These are phyloP conservation scores for Cornus kousa DNA, from an alignment of 148 eudicot genomes.

Conservation along the genomic window DNA sequence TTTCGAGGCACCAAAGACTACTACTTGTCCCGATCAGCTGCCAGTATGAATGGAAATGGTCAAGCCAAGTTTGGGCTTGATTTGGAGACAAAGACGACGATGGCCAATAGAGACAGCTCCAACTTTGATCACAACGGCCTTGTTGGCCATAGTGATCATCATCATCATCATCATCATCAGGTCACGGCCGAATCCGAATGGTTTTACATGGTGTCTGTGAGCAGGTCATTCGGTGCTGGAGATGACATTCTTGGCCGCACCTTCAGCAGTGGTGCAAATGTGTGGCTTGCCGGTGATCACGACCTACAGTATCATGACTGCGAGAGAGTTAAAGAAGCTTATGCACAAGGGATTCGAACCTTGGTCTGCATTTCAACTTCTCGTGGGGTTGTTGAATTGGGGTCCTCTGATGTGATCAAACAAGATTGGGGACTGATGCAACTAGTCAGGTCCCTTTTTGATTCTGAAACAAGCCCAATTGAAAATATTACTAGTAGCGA, in stretches of 20 bases:
- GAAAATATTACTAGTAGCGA: too few relatives aligned
- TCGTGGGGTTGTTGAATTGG: constrained; percentile 30
- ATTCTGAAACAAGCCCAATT: not conserved
- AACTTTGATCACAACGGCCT: not conserved
- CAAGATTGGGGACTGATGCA: constrained; percentile 23
- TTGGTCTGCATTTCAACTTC: constrained; percentile 33
- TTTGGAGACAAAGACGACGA: not conserved
- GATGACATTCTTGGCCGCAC: constrained; percentile 20
- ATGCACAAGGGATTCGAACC: constrained; percentile 23
- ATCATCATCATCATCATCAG: not conserved
- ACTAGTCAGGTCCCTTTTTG: constrained; percentile 17
- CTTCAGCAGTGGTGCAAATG: not conserved
- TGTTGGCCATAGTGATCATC: not conserved
- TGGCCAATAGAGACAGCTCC: not conserved
- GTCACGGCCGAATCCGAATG: constrained; percentile 8
- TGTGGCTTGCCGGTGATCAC: constrained; percentile 27
- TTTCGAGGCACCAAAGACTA: constrained; percentile 17
- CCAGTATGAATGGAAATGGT: not conserved
- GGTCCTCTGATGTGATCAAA: constrained; percentile 19
- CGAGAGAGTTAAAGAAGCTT: constrained; percentile 34
- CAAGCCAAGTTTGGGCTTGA: not conserved
- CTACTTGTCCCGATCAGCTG: too few relatives aligned
- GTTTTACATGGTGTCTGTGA: constrained; percentile 25
- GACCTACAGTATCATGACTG: constrained; percentile 7
- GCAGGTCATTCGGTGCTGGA: constrained; percentile 4